Evolutionary conservation across 306 rosid species (phyloP), one percentile per base, ranked within the genome.

Genomic region (Sechiopsis laciniata): DNA sequence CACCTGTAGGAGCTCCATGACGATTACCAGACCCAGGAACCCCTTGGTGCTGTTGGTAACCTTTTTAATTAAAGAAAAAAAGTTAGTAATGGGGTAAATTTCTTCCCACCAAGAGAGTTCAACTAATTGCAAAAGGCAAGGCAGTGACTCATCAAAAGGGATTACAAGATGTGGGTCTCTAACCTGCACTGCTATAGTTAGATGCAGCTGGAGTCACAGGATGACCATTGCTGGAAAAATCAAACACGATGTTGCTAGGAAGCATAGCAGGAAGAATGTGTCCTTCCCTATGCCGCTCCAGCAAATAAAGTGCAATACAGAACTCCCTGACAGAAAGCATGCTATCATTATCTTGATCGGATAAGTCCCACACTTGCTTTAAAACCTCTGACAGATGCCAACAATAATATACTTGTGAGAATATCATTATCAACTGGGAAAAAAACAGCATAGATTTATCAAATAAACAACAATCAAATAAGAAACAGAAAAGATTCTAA

Each of bases 331-430:
- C 90, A 82, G 99, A 95, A 83, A 95, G 95, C 96, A 85, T 91
- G 88, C 99, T 89, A 87, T 95, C 99, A 67, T 89, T 91, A 89
- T 95, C 99, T 79, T 91, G 97, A 84, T 95, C 99, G 1, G 99
- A 89, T 81, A 95, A 83, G 83, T 95, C 99, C 99, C 99, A 95
- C 69, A 95, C 96, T 90, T 91, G 97, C 97, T 83, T 87, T 80
- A 95, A 86, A 80, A 95, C 84, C 90, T 91, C 99, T 95, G 96
- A 54, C 80, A 85, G 81, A 83, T 75, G 80, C 68, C 85, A 79
- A 89, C 77, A 80, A 54, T 32, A 37, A 58, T 57, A 77, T 72
- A 66, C 69, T 29, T 74, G 79, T 76, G 83, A 80, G 84, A 79
- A 84, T 63, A 73, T 61, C 65, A 68, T 67, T 82, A 84, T 78